Evolutionary conservation across 2,329 filamentous ascomycete genomes (phyloP), one percentile per base, ranked within the genome.

Genomic region (Fusarium longipes): DNA sequence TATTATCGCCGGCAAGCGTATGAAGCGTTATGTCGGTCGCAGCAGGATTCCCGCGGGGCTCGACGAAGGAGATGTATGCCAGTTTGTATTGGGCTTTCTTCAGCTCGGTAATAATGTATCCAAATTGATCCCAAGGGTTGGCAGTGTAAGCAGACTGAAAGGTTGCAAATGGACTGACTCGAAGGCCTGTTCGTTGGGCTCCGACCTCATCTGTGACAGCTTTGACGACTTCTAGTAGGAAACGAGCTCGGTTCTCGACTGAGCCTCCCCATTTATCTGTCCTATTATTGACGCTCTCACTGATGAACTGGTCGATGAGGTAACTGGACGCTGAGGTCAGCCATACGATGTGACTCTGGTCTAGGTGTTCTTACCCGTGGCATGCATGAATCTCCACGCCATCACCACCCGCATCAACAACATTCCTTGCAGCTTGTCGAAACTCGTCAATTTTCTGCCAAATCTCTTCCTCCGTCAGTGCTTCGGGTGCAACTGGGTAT

Each of bases 381-480:
- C 85, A 85, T 5, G 76, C 82, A 18, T 84, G 81, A 3, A 82
- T 77, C 71, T 93, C 91, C 55, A 93, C 87, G 10, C 87, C 89
- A 72, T 95, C 91, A 40, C 90, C 89, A 0, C 92, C 91, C 18
- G 84, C 83, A 15, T 87, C 76, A 5, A 92, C 74, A 0, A 91
- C 85, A 27, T 86, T 82, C 61, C 82, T 82, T 1, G 84, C 82
- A 1, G 85, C 84, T 0, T 81, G 82, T 2, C 83, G 84, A 75
- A 85, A 93, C 0, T 87, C 87, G 1, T 74, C 75, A 76, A 93
- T 91, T 63, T 89, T 82, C 5, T 83, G 75, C 68, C 86, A 80
- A 55, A 94, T 94, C 18, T 93, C 90, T 2, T 84, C 79, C 49
- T 86, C 82, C 0, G 85, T 90, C 84, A 94, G 22, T 3, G 63